Evolutionary conservation across 768 basidiomycete genomes (phyloP), one percentile per base, ranked within the genome.

Genomic region (Rhizopogon vinicolor): DNA sequence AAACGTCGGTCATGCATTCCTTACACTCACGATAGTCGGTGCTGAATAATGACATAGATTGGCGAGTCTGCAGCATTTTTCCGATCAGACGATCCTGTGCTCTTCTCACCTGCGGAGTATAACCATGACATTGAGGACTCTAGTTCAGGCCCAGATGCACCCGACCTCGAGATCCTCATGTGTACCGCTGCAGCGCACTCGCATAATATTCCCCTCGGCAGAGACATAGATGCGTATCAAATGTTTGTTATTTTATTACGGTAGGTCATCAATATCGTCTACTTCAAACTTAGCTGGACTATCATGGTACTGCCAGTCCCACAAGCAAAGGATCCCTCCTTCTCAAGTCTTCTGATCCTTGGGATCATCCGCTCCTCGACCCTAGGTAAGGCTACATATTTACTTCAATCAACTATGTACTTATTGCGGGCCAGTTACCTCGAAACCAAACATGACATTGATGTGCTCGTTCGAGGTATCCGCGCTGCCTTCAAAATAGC

Each of bases 351-450:
- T 57, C 66, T 1, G 61, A 76, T 41, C 75, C 76, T 12, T 69
- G 68, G 60, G 77, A 78, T 9, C 52, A 63, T 1, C 78, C 78
- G 1, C n/a, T 73, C 35, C 71, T 80, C 14, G 74, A 80, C 53
- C 79, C 78, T 18, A 70, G 70, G 76, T 75, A 51, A 7, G 74
- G 60, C 7, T 7, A 35, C 19, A 8, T 44, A 22, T 9, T 22
- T 2, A 7, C 43, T 65, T 55, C 68, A 44, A 67, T 72, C 16
- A 14, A 1, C n/a, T 58, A 18, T 39, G 45, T 52, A 49, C 19
- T 33, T 33, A 37, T 22, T 42, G 25, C 13, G 40, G 7, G 22
- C 14, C 45, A 80, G 78, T 50, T 80, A 80, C 58, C 70, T 80
- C 28, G 64, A 69, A 0, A 73, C 72, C 2, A 58, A 67, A 48